A percentile compares a stretch with the other conserved stretches of the same genome.
phyloP scores from a whole-genome alignment of 2,329 filamentous ascomycete species.

The Orbilia ellipsospora region DNA sequence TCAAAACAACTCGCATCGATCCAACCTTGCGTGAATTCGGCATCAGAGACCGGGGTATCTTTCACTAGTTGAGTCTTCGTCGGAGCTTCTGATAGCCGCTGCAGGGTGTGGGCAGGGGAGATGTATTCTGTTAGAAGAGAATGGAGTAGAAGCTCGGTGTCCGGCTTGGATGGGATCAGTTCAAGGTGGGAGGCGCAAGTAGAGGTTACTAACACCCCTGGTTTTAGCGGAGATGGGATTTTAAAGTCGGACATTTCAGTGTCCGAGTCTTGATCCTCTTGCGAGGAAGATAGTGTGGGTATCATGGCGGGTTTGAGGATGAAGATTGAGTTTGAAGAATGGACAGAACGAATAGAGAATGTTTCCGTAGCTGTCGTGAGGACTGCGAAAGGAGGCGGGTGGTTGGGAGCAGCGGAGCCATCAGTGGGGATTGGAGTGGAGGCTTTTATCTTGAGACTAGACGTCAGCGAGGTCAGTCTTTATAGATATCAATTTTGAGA shows the following conservation, averaged over 20 bases:
- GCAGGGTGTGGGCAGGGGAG: slow-evolving; percentile 16
- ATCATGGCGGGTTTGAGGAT: slow-evolving; percentile 56
- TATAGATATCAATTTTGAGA: background rate
- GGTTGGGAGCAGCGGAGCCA: slow-evolving; percentile 7
- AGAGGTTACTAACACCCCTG: slow-evolving; percentile 56
- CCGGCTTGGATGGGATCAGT: slow-evolving; percentile 55
- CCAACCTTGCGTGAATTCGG: slow-evolving; percentile 57
- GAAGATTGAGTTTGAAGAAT: slow-evolving; percentile 59
- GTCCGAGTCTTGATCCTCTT: slow-evolving; percentile 39
- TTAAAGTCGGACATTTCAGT: slow-evolving; percentile 33
- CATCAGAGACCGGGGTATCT: slow-evolving; percentile 55
- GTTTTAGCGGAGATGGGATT: slow-evolving; percentile 21
- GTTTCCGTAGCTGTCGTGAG: slow-evolving; percentile 58
- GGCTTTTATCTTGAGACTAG: slow-evolving; percentile 59
- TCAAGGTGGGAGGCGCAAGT: slow-evolving; percentile 57
- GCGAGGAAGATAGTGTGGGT: slow-evolving; percentile 14
- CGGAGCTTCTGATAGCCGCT: slow-evolving; percentile 13
- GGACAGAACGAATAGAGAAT: slow-evolving; percentile 58
- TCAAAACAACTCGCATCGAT: slow-evolving; percentile 55
- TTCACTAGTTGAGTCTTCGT: slow-evolving; percentile 22
- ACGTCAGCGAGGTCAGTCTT: slow-evolving; percentile 19
- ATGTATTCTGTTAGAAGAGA: slow-evolving; percentile 37
- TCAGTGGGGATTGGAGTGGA: slow-evolving; percentile 5
- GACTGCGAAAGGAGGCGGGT: slow-evolving; percentile 54
- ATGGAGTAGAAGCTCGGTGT: slow-evolving; percentile 38